Conservation (phyloP, 2,329 filamentous ascomycete species). For the Colletotrichum agaves region DNA sequence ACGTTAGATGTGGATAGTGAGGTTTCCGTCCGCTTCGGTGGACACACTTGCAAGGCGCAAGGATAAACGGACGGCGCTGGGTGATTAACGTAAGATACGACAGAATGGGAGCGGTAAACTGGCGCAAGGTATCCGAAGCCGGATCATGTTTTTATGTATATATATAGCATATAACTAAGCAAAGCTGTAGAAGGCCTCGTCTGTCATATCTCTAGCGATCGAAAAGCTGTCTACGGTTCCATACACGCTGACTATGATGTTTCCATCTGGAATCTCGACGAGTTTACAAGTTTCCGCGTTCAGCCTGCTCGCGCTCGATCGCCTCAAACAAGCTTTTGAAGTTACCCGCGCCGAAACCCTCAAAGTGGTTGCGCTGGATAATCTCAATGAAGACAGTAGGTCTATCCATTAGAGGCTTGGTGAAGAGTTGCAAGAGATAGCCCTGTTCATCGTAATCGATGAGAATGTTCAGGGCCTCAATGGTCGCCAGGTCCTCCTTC, state of each 20-base stretch:
- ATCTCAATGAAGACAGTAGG: constrained; percentile 98
- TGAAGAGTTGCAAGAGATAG: constrained; percentile 82
- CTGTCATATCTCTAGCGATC: no score
- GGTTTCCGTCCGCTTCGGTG: no score
- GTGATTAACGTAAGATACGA: no score
- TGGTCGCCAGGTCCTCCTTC: constrained; percentile 80
- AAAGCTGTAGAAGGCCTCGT: no score
- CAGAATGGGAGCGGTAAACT: no score
- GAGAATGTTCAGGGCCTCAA: constrained; percentile 84
- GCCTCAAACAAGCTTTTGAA: constrained; percentile 97
- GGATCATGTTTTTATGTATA: no score
- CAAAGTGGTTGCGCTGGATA: constrained; percentile 90
- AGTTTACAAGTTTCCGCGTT: constrained; percentile 80
- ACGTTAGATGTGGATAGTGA: no score
- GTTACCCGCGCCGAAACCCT: constrained; percentile 93
- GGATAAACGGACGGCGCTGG: no score
- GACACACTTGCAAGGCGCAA: no score
- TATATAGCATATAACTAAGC: no score
- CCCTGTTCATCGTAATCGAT: constrained; percentile 96
- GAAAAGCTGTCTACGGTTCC: no score
- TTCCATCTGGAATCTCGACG: not conserved
- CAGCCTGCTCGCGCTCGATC: constrained; percentile 91
- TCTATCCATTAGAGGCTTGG: constrained; percentile 91
- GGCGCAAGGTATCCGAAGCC: no score
- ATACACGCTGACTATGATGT: not conserved